Percentiles rank a stretch among this genome's conserved stretches.
phyloP scores from a whole-genome alignment of 257 asterid genomes.

The Paraleonurus japonicus region DNA sequence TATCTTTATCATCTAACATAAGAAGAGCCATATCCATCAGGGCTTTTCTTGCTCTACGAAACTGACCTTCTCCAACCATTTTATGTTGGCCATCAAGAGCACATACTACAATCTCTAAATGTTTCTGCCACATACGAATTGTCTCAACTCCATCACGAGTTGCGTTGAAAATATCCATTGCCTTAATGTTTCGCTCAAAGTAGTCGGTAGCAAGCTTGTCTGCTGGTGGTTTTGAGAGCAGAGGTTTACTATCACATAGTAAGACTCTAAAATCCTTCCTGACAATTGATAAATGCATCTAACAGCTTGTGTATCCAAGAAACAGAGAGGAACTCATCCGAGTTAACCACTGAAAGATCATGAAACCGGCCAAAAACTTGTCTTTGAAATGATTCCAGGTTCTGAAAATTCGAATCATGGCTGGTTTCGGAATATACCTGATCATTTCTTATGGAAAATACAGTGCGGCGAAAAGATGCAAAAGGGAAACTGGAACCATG shows the following conservation, averaged over 20 bases:
- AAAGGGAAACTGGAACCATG: slow-evolving; percentile 62
- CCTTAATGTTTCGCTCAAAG: slow-evolving; percentile 74
- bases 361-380: slow-evolving; percentile 53
- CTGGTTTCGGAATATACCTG: slow-evolving; percentile 60
- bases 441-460: slow-evolving; percentile 54
- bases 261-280: slow-evolving; percentile 56
- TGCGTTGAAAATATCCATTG: slow-evolving; percentile 85
- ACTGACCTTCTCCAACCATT: slow-evolving; percentile 59
- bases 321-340: slow-evolving; percentile 71
- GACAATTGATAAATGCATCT: slow-evolving; percentile 58
- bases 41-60: slow-evolving; percentile 80
- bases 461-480: slow-evolving; percentile 80
- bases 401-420: slow-evolving; percentile 41
- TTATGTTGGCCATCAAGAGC: slow-evolving; percentile 55
- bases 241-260: slow-evolving; percentile 39
- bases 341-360: slow-evolving; percentile 47
- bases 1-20: slow-evolving; percentile 77
- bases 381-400: slow-evolving; percentile 57
- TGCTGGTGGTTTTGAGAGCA: slow-evolving; percentile 49
- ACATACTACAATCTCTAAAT: slow-evolving; percentile 61
- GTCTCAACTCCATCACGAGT: slow-evolving; percentile 85
- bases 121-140: slow-evolving; percentile 76
- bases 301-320: slow-evolving; percentile 76
- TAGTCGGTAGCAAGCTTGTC: slow-evolving; percentile 62
- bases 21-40: slow-evolving; percentile 71